phyloP scores from a whole-genome alignment of 2,329 filamentous ascomycete genomes.

The Biscogniauxia marginata region DNA sequence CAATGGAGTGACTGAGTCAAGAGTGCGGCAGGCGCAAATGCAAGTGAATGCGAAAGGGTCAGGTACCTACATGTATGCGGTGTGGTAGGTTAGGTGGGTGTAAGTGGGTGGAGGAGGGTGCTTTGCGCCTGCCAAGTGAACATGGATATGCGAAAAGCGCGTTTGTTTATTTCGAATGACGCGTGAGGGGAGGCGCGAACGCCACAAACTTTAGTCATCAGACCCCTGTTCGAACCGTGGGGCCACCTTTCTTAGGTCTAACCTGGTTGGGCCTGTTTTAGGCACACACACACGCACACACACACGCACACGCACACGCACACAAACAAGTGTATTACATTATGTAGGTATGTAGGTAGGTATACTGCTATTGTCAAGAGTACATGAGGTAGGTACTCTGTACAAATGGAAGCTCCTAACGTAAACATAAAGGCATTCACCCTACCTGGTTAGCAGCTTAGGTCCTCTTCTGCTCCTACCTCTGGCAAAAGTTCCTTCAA shows the following conservation, averaged over 20 bases:
- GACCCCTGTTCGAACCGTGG: not conserved
- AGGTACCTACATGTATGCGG: not conserved
- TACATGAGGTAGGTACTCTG: no score
- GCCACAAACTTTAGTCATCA: slow-evolving; percentile 8
- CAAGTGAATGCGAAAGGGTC: not conserved
- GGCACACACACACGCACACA: no score
- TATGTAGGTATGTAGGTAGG: no score
- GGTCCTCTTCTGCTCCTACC: no score
- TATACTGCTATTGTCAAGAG: no score
- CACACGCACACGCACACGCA: no score
- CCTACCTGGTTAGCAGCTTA: no score
- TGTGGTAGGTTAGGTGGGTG: slow-evolving; percentile 6
- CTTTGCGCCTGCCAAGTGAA: slow-evolving; percentile 7
- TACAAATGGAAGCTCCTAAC: no score
- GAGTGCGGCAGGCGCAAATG: not conserved
- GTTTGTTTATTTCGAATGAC: slow-evolving; percentile 27
- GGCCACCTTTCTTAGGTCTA: not conserved
- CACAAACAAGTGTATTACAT: no score
- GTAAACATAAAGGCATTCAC: no score
- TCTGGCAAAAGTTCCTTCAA: no score
- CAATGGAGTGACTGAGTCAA: not conserved
- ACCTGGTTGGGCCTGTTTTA: no score
- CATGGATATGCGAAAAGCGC: slow-evolving; percentile 15
- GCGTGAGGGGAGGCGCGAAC: slow-evolving; percentile 14
- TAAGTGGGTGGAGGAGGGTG: slow-evolving; percentile 8